phyloP scores from a whole-genome alignment of 805 yeast species.

The Saccharomycopsis fodiens region DNA sequence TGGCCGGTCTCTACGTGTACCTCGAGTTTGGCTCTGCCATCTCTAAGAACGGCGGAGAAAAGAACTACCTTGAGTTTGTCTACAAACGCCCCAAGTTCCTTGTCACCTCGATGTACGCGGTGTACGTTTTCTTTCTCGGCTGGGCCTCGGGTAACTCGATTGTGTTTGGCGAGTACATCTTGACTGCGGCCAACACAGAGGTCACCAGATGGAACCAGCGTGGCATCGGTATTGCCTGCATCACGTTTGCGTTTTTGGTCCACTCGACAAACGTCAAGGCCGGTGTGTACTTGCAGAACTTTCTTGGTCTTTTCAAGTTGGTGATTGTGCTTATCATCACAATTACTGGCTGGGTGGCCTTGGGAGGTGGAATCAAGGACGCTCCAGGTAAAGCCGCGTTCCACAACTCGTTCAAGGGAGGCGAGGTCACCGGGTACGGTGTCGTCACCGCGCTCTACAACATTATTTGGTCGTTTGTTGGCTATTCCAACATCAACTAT shows the following conservation, averaged over 20 bases:
- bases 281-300: constrained; percentile 59
- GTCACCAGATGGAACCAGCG: constrained; percentile 70
- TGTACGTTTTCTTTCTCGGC: constrained; percentile 68
- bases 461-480: constrained; percentile 79
- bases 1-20: constrained; percentile 57
- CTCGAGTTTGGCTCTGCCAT: constrained; percentile 76
- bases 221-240: constrained; percentile 67
- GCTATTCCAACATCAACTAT: constrained; percentile 77
- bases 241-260: constrained; percentile 60
- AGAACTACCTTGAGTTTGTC: constrained; percentile 68
- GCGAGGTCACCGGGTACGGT: constrained; percentile 53
- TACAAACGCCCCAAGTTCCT: constrained; percentile 63
- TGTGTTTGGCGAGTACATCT: constrained; percentile 70
- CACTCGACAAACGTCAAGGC: constrained; percentile 54
- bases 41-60: constrained; percentile 82
- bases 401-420: constrained; percentile 47
- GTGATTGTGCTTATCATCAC: constrained; percentile 63
- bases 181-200: constrained; percentile 64
- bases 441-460: constrained; percentile 70
- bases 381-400: constrained; percentile 54
- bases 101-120: constrained; percentile 56
- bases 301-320: constrained; percentile 65
- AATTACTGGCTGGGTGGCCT: constrained; percentile 76
- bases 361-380: constrained; percentile 58
- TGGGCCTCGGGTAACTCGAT: constrained; percentile 85